Evolutionary conservation across 805 yeast genomes (phyloP), one percentile per base, ranked within the genome.

Genomic region (Ogataea ramenticola): DNA sequence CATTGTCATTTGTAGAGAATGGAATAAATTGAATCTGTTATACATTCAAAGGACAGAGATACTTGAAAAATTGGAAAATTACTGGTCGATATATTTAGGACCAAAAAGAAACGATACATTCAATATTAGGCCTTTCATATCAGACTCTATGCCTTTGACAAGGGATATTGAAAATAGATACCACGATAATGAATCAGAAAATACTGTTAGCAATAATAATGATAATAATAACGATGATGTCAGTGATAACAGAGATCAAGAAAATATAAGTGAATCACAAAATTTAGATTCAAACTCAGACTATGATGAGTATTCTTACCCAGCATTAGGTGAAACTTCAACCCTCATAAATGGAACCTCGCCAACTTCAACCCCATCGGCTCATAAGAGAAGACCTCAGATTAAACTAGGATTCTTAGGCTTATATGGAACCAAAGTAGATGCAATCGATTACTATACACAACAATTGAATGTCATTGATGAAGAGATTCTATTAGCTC

Each of bases 1-100:
- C 1, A 74, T 90, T 9, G 81, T 84, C 3, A 79, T 93, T 2
- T 93, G 96, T 52, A 71, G 88, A 47, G 93, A 91, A 58, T 93
- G 98, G 97, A 75, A 75, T 12, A 74, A 71, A 19, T 68, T 91
- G 43, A 88, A 90, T 53, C 56, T 62, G 40, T 65, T 93, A 16
- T 84, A 82, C 60, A 73, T 72, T 43, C 69, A 76, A 47, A 70
- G 97, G 36, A 67, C 71, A 32, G 49, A 59, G 17, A 64, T 85
- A 2, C 53, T 90, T 4, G 61, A 68, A 26, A 70, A 70, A 43
- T 62, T 88, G 12, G 98, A 91, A 62, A 67, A 70, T 9, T 73
- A 73, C 43, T 86, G 93, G 93, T 78, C 87, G 3, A 72, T 71
- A 41, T 86, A 82, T 57, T 65, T 86, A 42, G 79, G 80, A 1